Evolutionary conservation across 2,329 filamentous ascomycete genomes (phyloP).

Genomic region (Aspergillus novofumigatus): DNA sequence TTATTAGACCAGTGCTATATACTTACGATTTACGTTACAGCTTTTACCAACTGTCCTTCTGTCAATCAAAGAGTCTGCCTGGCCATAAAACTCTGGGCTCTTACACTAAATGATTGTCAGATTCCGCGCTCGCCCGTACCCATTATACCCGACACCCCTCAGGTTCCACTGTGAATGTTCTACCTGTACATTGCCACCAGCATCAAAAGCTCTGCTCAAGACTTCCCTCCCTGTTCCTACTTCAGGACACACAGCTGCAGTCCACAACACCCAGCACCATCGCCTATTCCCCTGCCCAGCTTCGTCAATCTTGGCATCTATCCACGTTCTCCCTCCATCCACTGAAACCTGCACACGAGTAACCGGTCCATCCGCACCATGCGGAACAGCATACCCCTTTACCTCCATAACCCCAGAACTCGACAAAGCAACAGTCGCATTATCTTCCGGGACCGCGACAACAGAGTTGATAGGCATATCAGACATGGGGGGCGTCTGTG

Average conservation of each 20-base stretch:
- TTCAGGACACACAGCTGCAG: conserved; percentile 39
- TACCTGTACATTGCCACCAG: conserved; percentile 49
- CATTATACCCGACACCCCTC: conserved; percentile 58
- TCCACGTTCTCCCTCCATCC: conserved; percentile 50
- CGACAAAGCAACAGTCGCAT: conserved; percentile 40
- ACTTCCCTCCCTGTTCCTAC: conserved; percentile 43
- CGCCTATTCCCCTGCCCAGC: conserved; percentile 30
- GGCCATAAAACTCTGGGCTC: neutral
- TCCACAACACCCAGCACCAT: conserved; percentile 58
- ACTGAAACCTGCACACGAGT: conserved; percentile 50
- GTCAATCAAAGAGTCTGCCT: neutral
- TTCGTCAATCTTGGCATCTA: conserved; percentile 41
- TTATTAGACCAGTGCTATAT: neutral
- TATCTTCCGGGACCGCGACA: conserved; percentile 46
- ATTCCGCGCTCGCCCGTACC: conserved; percentile 52
- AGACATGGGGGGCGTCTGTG: conserved; percentile 46
- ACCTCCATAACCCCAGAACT: conserved; percentile 45
- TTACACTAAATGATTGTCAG: conserved; percentile 39
- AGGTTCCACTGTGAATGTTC: conserved; percentile 53
- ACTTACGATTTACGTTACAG: neutral
- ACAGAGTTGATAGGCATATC: conserved; percentile 57
- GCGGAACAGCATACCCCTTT: conserved; percentile 54
- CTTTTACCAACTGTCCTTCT: neutral
- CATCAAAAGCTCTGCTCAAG: conserved; percentile 54
- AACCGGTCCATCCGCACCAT: conserved; percentile 51